These are phyloP conservation scores for Priceomyces castillae DNA, from an alignment of 805 yeast genomes.

Conservation along the genomic window DNA sequence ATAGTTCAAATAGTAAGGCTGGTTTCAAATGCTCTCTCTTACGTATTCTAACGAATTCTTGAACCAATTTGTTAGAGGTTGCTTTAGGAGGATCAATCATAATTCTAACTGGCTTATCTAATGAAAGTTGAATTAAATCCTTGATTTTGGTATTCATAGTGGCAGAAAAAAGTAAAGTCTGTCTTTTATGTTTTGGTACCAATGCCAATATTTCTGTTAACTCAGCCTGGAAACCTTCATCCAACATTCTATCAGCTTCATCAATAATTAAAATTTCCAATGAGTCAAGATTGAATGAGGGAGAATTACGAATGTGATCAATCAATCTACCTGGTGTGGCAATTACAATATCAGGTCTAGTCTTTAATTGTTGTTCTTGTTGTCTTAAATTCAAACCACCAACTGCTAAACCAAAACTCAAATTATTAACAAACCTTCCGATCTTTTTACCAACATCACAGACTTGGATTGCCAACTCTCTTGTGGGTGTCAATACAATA, in stretches of 20 bases:
- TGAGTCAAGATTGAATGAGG: slow-evolving; percentile 84
- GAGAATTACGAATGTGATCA: slow-evolving; percentile 94
- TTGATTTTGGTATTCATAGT: slow-evolving; percentile 95
- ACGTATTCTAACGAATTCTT: slow-evolving; percentile 93
- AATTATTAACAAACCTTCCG: slow-evolving; percentile 68
- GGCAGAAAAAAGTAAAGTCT: slow-evolving; percentile 92
- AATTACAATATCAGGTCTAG: slow-evolving; percentile 92
- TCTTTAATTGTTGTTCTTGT: slow-evolving; percentile 90
- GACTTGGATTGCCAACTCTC: slow-evolving; percentile 97
- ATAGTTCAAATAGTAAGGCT: slow-evolving; percentile 70
- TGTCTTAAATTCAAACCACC: slow-evolving; percentile 96
- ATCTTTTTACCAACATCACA: slow-evolving; percentile 88
- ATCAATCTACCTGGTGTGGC: slow-evolving; percentile 99
- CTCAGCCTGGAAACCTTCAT: slow-evolving; percentile 97
- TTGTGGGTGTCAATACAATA: slow-evolving; percentile 88
- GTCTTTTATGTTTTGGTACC: slow-evolving; percentile 82
- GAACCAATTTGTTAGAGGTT: slow-evolving; percentile 85
- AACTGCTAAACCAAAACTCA: slow-evolving; percentile 92
- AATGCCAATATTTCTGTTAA: slow-evolving; percentile 83
- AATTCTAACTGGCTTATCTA: slow-evolving; percentile 86
- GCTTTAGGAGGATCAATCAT: slow-evolving; percentile 97
- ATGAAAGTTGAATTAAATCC: slow-evolving; percentile 79
- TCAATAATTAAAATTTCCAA: slow-evolving; percentile 92
- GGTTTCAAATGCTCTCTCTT: slow-evolving; percentile 83
- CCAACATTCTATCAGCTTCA: slow-evolving; percentile 99